Evolutionary conservation across 495 filamentous ascomycete genomes (phyloP), one percentile per base, ranked within the genome.

Genomic region (Staphylotrichum longicolle): DNA sequence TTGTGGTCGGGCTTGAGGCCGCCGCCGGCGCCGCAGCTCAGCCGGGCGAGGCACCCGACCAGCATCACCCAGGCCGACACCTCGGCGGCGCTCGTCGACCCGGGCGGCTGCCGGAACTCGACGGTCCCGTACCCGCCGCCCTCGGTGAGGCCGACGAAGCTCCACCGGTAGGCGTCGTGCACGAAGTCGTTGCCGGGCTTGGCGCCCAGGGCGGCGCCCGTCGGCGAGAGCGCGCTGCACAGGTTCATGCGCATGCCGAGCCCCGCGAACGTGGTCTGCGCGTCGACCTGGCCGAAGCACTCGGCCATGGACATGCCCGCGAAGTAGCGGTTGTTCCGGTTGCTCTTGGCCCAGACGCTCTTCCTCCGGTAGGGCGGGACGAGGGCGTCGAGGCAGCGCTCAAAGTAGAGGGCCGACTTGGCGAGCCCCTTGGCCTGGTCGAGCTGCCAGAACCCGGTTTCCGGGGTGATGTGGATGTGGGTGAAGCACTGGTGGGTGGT

Each of bases 271-370:
- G 51, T 46, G 32, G 20, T 6, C 51, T 63, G 57, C 32, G 54
- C 49, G 52, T 63, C 55, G 40, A 71, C 42, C 20, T 39, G 39
- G 2, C 20, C 55, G 37, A 73, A 61, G 46, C 63, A 66, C 35
- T 66, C 56, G 33, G 53, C 34, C 39, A 62, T 59, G 57, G 53
- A 49, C 42, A 56, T 47, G 3, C 33, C 20, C 15, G 7, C 51
- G 12, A 70, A 58, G 55, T 65, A 69, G 7, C 12, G 32, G 65
- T 71, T 73, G 61, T 64, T 27, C 5, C 70, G 61, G 62, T 71
- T 73, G 65, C 67, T 70, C 63, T 71, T 71, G 54, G 69, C 69
- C 53, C 56, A 66, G 42, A 71, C 63, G n/a, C 57, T 58, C 20
- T 46, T 47, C 10, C 64, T 61, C 11, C 70, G 65, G 42, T 70